phyloP scores from a whole-genome alignment of 495 filamentous ascomycete species.

The Aspergillus ostianus region DNA sequence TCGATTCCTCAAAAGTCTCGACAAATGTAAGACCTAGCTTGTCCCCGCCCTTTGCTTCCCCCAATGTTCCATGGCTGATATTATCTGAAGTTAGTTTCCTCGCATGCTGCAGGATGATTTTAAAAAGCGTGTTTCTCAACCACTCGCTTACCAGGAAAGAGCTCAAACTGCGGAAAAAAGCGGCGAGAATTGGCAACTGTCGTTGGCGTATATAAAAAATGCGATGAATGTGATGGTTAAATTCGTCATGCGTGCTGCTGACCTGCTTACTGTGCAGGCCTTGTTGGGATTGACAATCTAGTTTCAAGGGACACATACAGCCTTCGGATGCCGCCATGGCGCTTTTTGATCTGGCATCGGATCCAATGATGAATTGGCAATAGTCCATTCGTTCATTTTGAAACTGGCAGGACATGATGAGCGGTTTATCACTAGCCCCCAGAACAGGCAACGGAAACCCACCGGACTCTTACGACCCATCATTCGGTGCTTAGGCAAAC shows the following conservation, averaged over 20 bases:
- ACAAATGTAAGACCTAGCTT: no score
- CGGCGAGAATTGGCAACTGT: constrained; percentile 17
- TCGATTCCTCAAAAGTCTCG: no score
- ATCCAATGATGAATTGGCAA: constrained; percentile 5
- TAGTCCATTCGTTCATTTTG: constrained; percentile 13
- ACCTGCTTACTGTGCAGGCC: constrained; percentile 21
- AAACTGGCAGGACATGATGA: constrained; percentile 16
- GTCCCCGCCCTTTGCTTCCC: no score
- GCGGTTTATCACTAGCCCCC: background rate
- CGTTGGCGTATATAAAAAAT: constrained; percentile 21
- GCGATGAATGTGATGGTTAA: constrained; percentile 19
- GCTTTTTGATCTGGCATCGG: background rate
- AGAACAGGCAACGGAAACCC: background rate
- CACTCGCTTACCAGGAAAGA: constrained; percentile 20
- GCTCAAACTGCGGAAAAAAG: constrained; percentile 8
- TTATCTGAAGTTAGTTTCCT: constrained; percentile 20
- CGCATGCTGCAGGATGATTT: constrained; percentile 12
- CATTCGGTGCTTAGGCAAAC: background rate
- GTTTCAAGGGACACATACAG: constrained; percentile 18
- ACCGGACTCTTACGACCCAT: background rate
- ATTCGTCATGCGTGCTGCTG: constrained; percentile 19
- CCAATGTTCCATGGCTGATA: no score
- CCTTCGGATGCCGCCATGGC: background rate
- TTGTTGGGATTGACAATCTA: constrained; percentile 21
- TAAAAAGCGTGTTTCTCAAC: constrained; percentile 15